Percentiles rank a stretch among this genome's conserved stretches.
These are phyloP conservation scores for Anisodus tanguticus DNA, from an alignment of 257 asterid species.

Conservation along the genomic window DNA sequence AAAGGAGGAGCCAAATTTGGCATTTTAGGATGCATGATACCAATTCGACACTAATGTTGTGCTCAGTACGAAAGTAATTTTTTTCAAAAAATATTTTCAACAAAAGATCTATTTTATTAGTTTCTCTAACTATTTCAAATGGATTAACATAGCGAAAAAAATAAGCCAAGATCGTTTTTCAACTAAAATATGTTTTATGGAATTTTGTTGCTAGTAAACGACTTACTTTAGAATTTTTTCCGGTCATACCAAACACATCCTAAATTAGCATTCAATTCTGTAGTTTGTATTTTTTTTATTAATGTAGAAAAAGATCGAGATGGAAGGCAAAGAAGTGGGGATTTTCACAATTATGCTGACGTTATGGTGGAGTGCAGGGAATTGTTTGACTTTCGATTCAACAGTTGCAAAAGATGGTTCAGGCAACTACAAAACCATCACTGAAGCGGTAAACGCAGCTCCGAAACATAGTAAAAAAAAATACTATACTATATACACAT, in stretches of 20 bases:
- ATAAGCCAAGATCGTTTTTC: too few species aligned
- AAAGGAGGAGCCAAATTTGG: background rate
- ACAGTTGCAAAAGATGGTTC: constrained; percentile 25
- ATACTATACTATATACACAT: background rate
- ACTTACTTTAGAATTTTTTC: background rate
- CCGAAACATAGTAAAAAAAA: background rate
- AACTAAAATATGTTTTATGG: background rate
- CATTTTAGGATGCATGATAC: background rate
- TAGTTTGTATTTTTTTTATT: background rate
- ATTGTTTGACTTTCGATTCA: background rate
- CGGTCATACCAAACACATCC: background rate
- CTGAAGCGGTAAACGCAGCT: constrained; percentile 15
- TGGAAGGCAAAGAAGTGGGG: background rate
- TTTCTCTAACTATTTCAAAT: too few species aligned
- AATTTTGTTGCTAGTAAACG: background rate
- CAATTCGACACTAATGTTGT: background rate
- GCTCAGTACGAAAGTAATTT: background rate
- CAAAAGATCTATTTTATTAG: too few species aligned
- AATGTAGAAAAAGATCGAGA: background rate
- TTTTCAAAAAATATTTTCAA: background rate
- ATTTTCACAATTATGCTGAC: background rate
- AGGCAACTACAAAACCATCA: background rate
- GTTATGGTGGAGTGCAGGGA: background rate
- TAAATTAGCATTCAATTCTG: background rate
- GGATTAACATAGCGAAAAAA: too few species aligned